phyloP scores from a whole-genome alignment of 2,329 filamentous ascomycete species.

The Penicillium fuscoglaucum region DNA sequence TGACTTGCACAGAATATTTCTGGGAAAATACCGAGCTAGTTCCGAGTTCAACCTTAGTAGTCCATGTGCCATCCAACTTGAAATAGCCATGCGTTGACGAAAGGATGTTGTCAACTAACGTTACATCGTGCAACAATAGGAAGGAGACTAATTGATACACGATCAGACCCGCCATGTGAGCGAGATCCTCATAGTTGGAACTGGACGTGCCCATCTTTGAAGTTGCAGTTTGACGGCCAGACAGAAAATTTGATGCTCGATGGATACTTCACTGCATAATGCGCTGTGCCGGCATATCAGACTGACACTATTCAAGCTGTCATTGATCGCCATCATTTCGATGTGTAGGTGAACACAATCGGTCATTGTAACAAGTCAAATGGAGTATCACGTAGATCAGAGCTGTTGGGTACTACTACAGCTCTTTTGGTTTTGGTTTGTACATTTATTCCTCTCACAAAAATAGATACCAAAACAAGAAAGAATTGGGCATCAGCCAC shows the following conservation, averaged over 20 bases:
- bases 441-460: not conserved
- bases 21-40: no score
- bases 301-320: not conserved
- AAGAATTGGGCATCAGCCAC: not conserved
- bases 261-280: not conserved
- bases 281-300: not conserved
- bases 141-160: no score
- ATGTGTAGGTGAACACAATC: not conserved
- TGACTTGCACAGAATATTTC: constrained; percentile 39
- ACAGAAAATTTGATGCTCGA: not conserved
- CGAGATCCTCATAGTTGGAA: no score
- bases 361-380: not conserved
- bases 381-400: not conserved
- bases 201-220: no score
- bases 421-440: not conserved
- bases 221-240: no score
- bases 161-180: no score
- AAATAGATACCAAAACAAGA: not conserved
- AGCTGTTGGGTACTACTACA: not conserved
- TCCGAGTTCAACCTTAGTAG: no score
- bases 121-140: no score
- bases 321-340: not conserved
- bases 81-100: no score
- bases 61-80: no score
- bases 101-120: no score